Base-by-base conservation (phyloP, 805 yeast genomes). In the Clavispora santaluciae region DNA sequence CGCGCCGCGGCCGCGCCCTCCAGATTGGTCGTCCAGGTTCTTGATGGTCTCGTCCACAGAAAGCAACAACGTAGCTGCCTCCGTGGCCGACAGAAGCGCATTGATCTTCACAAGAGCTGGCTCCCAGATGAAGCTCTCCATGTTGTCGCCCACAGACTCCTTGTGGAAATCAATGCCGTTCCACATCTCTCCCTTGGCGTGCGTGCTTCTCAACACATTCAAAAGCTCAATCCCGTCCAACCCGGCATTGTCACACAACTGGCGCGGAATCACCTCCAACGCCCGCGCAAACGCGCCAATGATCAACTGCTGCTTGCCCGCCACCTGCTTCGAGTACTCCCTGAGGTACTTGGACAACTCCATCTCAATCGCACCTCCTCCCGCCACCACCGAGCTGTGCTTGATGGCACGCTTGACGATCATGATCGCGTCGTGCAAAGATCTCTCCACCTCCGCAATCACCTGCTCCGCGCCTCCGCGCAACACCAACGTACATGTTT, bases 301-400 rank as follows among this genome's bases (percentile, higher is more conserved):
- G 44, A 93, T 82, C 47, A 93, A 71, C 69, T 93, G 99, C 66
- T 91, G 96, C 64, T 93, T 91, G 30, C 99, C 99, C 17, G 96
- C 88, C 54, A 93, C 86, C 15, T 87, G 77, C 57, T 83, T 82
- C 18, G 97, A 81, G 57, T 82, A 78, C 54, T 88, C 96, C 57
- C 99, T 79, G 53, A 93, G 73, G 61, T 85, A 79, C 61, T 80
- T 87, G 28, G 97, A 89, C 30, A 93, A 59, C 60, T 93, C 98
- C 99, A 93, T 93, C 66, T 93, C 99, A 49, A 89, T 84, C 25
- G 99, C 99, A 49, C 99, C 99, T 50, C 99, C 99, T 47, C 99
- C 99, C 11, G 96, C 98, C 43, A 93, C 99, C 51, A 93, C 81
- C 22, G 78, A 70, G 57, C 81, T 84, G 60, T 90, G 90, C 57